A percentile compares a stretch with the other conserved stretches of the same genome.
phyloP scores from a whole-genome alignment of 1,284 basidiomycete genomes.

The Cutaneotrichosporon arboriforme region DNA sequence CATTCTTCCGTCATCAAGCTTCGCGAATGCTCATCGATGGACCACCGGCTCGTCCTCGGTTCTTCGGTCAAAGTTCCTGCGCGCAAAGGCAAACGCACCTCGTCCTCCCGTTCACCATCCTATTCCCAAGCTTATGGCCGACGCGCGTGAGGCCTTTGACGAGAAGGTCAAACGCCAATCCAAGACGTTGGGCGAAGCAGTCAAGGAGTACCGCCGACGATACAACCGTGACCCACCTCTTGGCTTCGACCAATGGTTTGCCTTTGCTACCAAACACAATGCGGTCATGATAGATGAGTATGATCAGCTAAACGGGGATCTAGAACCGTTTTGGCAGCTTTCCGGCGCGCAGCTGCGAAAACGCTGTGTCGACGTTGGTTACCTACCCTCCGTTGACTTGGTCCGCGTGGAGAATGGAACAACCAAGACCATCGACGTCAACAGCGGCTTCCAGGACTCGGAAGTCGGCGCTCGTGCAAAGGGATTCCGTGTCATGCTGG shows the following conservation, averaged over 20 bases:
- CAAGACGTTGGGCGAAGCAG: slow-evolving; percentile 65
- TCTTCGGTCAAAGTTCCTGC: slow-evolving; percentile 45
- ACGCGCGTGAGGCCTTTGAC: slow-evolving; percentile 64
- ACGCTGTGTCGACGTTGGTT: slow-evolving; percentile 68
- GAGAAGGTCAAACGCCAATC: slow-evolving; percentile 68
- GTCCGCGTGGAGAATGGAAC: slow-evolving; percentile 67
- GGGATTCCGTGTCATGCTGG: slow-evolving; percentile 68
- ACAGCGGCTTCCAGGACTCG: slow-evolving; percentile 57
- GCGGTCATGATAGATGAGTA: slow-evolving; percentile 87
- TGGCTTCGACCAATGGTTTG: slow-evolving; percentile 86
- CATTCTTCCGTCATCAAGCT: slow-evolving; percentile 28
- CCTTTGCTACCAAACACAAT: slow-evolving; percentile 65
- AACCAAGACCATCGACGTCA: slow-evolving; percentile 59
- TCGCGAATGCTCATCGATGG: slow-evolving; percentile 39
- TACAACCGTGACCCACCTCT: slow-evolving; percentile 74
- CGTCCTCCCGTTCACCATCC: slow-evolving; percentile 59
- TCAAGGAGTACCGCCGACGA: slow-evolving; percentile 68
- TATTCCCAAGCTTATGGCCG: slow-evolving; percentile 71
- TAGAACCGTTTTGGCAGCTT: slow-evolving; percentile 73
- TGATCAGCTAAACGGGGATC: slow-evolving; percentile 70
- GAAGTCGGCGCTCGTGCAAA: slow-evolving; percentile 71
- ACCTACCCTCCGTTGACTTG: slow-evolving; percentile 73
- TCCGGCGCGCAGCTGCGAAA: slow-evolving; percentile 65
- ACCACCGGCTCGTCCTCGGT: slow-evolving; percentile 44
- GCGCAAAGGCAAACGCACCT: slow-evolving; percentile 37